Evolutionary conservation across 768 basidiomycete species (phyloP).

Genomic region (Suillus hirtellus): DNA sequence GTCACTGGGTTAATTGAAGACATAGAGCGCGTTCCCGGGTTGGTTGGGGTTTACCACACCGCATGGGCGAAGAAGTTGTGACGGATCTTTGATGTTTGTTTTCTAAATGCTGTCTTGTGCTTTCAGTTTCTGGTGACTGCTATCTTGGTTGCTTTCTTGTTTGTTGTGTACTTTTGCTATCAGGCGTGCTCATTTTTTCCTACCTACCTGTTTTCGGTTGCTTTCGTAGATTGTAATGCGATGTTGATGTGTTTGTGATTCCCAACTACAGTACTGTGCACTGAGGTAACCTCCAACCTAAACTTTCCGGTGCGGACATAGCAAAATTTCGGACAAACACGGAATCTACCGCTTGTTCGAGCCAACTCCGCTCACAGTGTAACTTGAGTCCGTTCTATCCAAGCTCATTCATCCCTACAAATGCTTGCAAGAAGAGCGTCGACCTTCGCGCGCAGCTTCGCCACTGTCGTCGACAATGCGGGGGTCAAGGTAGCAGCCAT

Average conservation of each 20-base stretch:
- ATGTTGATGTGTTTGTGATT: neutral
- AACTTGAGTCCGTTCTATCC: conserved; percentile 14
- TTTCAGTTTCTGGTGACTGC: neutral
- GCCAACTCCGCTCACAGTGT: conserved; percentile 27
- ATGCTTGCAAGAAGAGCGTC: conserved; percentile 69
- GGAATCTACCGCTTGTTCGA: conserved; percentile 22
- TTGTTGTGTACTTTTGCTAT: conserved; percentile 8
- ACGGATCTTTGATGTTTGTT: neutral
- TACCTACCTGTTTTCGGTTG: conserved; percentile 3
- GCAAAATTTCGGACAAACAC: conserved; percentile 26
- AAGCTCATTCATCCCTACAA: conserved; percentile 32
- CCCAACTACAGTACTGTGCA: neutral
- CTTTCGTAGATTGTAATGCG: neutral
- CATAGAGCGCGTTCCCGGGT: conserved; percentile 44
- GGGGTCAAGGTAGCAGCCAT: conserved; percentile 86
- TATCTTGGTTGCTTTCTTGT: neutral
- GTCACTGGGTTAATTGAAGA: conserved; percentile 47
- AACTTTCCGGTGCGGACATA: conserved; percentile 7
- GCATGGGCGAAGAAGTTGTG: conserved; percentile 45
- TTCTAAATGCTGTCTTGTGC: conserved; percentile 4
- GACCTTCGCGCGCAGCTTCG: conserved; percentile 69
- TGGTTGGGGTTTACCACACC: conserved; percentile 49
- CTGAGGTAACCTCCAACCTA: neutral
- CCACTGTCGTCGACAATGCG: conserved; percentile 76
- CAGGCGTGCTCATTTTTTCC: neutral